Base-by-base conservation (phyloP, 192 early-diverging fungal species). In the Backusella luteola region DNA sequence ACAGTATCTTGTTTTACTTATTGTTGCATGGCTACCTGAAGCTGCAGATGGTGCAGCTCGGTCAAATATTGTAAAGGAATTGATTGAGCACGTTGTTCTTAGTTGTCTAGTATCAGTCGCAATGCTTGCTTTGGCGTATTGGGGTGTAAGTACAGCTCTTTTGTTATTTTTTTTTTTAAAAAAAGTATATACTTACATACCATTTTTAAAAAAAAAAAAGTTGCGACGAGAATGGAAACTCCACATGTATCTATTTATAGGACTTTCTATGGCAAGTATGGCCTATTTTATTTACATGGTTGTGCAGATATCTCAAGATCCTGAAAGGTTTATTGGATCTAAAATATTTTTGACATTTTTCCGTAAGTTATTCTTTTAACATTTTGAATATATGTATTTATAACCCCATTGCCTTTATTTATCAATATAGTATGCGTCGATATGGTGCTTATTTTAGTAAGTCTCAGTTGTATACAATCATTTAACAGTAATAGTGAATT, bases 261-360 rank as follows among this genome's bases (percentile, higher is more conserved):
- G 85, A 19, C 87, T 91, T 34, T 84, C 89, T 49, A 52, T 87
- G 1, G 92, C 84, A 26, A 92, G 85, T 4, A 86, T 93, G 73
- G 91, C 85, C 8, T 95, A 94, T 80, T 85, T 92, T 59, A 87
- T 94, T n/a, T 82, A 85, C 35, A 92, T 89, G 71, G 52, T 94
- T 56, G 87, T 88, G 34, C 88, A 91, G 68, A 89, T 95, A 8
- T 88, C 82, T 38, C 39, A 36, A 9, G 26, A 87, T 36, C 74
- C 81, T 19, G 29, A 46, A 5, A 75, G 81, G 23, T 89, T 85
- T 66, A 42, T 66, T 42, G 88, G 88, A 23, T 84, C 88, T 3
- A 82, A 74, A 67, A 87, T 80, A 26, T 89, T 89, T 63, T 74
- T 87, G 19, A 84, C 79, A 14, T 88, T 89, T 82, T 89, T 89